Percentiles rank a stretch among this genome's conserved stretches.
phyloP scores from a whole-genome alignment of 2,329 filamentous ascomycete species.

The Lachnellula subtilissima region DNA sequence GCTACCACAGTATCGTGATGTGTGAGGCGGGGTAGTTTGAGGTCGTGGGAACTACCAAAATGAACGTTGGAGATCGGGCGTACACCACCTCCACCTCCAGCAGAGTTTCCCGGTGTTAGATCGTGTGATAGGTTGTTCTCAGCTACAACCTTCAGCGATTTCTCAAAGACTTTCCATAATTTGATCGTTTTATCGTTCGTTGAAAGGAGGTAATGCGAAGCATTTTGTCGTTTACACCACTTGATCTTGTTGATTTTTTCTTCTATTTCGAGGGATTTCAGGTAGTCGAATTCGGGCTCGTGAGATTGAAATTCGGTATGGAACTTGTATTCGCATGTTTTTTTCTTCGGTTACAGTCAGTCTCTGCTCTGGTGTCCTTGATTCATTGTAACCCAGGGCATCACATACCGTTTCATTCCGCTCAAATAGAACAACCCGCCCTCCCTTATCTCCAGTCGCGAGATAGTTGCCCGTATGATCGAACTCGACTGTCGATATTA shows the following conservation, averaged over 20 bases:
- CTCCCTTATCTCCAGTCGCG: slow-evolving; percentile 85
- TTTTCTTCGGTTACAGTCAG: slow-evolving; percentile 65
- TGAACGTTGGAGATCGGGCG: slow-evolving; percentile 65
- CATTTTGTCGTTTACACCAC: slow-evolving; percentile 97
- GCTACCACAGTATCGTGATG: slow-evolving; percentile 98
- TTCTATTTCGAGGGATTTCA: slow-evolving; percentile 98
- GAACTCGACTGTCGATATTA: slow-evolving; percentile 88
- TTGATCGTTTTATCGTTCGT: slow-evolving; percentile 99
- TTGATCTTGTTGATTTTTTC: slow-evolving; percentile 99
- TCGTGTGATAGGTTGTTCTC: slow-evolving; percentile 98
- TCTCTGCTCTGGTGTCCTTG: neutral
- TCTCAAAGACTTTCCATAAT: slow-evolving; percentile 99
- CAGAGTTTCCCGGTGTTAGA: slow-evolving; percentile 68
- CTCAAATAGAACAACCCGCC: slow-evolving; percentile 80
- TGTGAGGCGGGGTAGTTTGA: slow-evolving; percentile 93
- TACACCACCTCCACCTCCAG: slow-evolving; percentile 70
- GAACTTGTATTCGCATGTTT: slow-evolving; percentile 99
- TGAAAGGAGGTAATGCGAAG: slow-evolving; percentile 94
- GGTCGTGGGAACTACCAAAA: slow-evolving; percentile 74
- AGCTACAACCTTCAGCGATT: slow-evolving; percentile 96
- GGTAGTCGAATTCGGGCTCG: slow-evolving; percentile 98
- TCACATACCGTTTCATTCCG: slow-evolving; percentile 82
- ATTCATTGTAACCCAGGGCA: neutral
- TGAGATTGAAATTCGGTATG: slow-evolving; percentile 99
- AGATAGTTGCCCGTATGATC: slow-evolving; percentile 87